These are phyloP conservation scores for Litchi chinensis DNA, from an alignment of 345 rosid genomes.

Conservation along the genomic window DNA sequence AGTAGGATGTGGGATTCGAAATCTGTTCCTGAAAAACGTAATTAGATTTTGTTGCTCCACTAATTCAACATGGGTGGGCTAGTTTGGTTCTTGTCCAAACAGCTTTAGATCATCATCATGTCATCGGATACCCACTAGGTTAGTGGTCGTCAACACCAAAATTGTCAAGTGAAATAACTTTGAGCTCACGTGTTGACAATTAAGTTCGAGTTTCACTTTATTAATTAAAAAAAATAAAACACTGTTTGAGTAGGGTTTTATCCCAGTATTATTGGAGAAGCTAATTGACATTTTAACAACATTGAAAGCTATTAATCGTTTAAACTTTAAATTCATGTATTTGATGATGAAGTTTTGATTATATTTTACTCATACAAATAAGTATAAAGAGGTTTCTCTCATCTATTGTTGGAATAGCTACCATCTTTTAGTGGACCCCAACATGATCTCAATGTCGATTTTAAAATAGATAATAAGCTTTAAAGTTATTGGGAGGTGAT, in stretches of 20 bases:
- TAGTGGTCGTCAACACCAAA: not conserved
- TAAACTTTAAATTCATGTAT: no score
- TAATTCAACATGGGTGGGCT: constrained; percentile 7
- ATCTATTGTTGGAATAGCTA: not conserved
- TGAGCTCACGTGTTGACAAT: not conserved
- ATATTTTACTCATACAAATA: no score
- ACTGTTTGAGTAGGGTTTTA: not conserved
- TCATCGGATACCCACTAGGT: not conserved
- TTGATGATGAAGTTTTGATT: no score
- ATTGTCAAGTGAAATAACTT: no score
- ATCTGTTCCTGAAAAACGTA: not conserved
- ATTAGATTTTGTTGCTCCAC: constrained; percentile 13
- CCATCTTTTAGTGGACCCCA: no score
- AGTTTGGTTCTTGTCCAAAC: not conserved
- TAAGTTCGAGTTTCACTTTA: not conserved
- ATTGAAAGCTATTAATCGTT: no score
- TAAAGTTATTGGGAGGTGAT: no score
- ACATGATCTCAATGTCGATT: no score
- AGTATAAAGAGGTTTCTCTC: not conserved
- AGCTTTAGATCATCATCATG: not conserved
- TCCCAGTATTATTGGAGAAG: no score
- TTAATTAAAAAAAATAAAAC: not conserved
- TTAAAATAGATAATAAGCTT: no score
- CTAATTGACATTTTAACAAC: no score
- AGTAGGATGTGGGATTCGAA: constrained; percentile 9